Evolutionary conservation across 805 yeast species (phyloP), one percentile per base, ranked within the genome.

Genomic region (Saccharomycopsis babjevae): DNA sequence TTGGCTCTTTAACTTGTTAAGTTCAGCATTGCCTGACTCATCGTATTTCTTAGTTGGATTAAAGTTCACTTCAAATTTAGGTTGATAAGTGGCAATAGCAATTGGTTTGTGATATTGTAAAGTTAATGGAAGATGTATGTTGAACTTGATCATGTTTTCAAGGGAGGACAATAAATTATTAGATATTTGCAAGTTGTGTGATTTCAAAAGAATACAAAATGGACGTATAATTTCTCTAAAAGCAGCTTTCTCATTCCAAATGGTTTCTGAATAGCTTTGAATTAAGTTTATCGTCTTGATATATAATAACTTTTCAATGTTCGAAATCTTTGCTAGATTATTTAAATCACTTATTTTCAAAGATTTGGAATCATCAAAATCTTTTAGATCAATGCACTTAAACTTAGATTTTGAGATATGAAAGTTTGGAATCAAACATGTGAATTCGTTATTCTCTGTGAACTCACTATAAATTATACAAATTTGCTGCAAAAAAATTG

Each of bases 1-100:
- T 75, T 88, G 89, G 22, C 87, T 84, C 74, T 82, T 83, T 77
- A 93, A 81, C 79, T 94, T 94, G 71, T 79, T 80, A 67, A 89
- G 74, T 73, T 94, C 98, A 66, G 85, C 89, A 73, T 94, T 81
- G 63, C 86, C 84, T 67, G 84, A 79, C 71, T 92, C 88, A 72
- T 93, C 97, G 72, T 90, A 88, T 76, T 89, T 92, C 82, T 85
- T 89, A 70, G 90, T 97, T 61, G 97, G 97, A 75, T 92, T 93
- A 82, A 86, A 94, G 77, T 91, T 90, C 69, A 90, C 98, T 74
- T 93, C 97, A 71, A 87, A 94, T 74, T 88, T 85, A 66, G 99
- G 99, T 42, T 91, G 87, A 68, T 81, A 81, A 1, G 96, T 81
- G 50, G 91, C 85, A 69, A 94, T 88, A 2, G 97, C 88, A 60